A percentile compares a stretch with the other conserved stretches of the same genome.
Evolutionary conservation across 371 early-diverging fungal genomes (phyloP).

Genomic region (Mucor lusitanicus): DNA sequence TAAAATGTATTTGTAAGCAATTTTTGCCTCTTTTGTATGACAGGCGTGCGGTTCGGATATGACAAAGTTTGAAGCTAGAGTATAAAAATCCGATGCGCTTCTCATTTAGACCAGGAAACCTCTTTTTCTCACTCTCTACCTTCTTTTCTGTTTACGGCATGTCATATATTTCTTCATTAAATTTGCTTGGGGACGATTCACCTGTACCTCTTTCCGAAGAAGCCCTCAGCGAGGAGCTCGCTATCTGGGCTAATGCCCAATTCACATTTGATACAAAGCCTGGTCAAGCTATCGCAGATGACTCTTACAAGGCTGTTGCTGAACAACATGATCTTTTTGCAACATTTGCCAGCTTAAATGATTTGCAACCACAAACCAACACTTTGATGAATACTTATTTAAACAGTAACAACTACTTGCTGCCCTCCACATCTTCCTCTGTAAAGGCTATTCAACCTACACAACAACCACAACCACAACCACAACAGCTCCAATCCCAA

Average conservation of each 20-base stretch:
- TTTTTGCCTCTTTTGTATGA: background rate
- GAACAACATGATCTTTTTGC: constrained; percentile 16
- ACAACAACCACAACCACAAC: background rate
- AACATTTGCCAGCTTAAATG: constrained; percentile 6
- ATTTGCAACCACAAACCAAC: background rate
- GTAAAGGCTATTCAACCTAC: background rate
- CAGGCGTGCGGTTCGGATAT: background rate
- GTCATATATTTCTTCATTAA: constrained; percentile 51
- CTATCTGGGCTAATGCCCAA: constrained; percentile 75
- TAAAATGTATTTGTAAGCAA: background rate
- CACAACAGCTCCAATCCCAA: constrained; percentile 3
- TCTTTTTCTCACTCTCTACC: no score
- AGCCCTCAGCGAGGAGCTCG: constrained; percentile 39
- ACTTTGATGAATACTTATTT: background rate
- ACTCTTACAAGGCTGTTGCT: constrained; percentile 12
- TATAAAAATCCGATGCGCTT: background rate
- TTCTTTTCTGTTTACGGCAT: constrained; percentile 12
- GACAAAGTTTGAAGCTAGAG: background rate
- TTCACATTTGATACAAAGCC: constrained; percentile 67
- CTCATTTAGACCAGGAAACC: background rate
- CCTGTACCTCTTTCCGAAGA: constrained; percentile 43
- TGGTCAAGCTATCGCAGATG: constrained; percentile 40
- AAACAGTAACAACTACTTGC: background rate
- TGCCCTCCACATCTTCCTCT: background rate
- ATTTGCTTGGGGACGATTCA: constrained; percentile 40